These are phyloP conservation scores for Lagerstroemia speciosa DNA, from an alignment of 345 rosid species.

Conservation along the genomic window DNA sequence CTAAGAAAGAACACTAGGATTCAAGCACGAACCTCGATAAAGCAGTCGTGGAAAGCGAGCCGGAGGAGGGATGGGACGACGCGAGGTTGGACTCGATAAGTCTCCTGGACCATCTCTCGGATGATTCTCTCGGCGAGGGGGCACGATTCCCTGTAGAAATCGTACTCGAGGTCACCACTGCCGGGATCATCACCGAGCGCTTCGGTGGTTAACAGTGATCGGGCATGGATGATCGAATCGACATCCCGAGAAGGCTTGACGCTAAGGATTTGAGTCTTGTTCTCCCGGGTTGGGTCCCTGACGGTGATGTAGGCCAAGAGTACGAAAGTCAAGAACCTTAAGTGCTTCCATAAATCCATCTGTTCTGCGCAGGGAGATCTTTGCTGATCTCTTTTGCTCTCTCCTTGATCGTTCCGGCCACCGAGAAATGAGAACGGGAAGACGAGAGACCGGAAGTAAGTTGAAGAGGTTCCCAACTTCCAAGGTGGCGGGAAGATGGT, in stretches of 20 bases:
- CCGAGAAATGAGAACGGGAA: no score
- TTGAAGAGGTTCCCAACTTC: no score
- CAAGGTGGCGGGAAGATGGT: no score
- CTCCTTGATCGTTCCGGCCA: no score
- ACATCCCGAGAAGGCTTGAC: background rate
- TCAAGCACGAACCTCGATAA: background rate
- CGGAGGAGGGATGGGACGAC: background rate
- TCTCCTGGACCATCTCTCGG: background rate
- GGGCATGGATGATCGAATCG: background rate
- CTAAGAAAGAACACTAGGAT: background rate
- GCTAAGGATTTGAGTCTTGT: background rate
- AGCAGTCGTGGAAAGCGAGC: constrained; percentile 1
- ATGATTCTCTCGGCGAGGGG: background rate
- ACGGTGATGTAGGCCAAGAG: background rate
- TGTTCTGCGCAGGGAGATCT: no score
- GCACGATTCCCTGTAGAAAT: background rate
- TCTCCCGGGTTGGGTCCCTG: background rate
- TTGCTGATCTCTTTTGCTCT: no score
- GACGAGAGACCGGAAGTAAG: no score
- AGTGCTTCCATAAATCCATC: background rate
- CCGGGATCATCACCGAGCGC: background rate
- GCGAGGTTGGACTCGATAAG: background rate
- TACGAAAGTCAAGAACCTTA: background rate
- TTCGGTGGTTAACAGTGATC: background rate
- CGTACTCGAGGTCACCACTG: background rate